Percentiles rank a stretch among this genome's conserved stretches.
These are phyloP conservation scores for Paramecium sonneborni DNA, from an alignment of 73 alveolate genomes.

Conservation along the genomic window DNA sequence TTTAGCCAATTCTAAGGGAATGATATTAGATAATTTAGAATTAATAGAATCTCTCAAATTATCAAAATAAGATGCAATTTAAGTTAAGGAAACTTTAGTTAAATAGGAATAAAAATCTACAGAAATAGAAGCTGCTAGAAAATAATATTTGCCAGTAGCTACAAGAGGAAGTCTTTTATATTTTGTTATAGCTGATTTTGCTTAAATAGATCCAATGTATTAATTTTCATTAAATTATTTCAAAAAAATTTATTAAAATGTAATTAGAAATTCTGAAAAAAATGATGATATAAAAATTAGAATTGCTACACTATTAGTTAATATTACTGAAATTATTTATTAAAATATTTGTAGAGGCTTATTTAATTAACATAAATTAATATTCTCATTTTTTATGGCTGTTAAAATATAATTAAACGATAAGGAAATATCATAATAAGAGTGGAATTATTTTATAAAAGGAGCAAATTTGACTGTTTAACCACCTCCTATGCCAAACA, in stretches of 20 bases:
- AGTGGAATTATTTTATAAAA: slow-evolving; percentile 92
- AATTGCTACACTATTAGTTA: slow-evolving; percentile 80
- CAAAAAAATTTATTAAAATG: slow-evolving; percentile 81
- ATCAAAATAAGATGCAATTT: slow-evolving; percentile 85
- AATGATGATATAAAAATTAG: slow-evolving; percentile 80
- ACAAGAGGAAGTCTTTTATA: slow-evolving; percentile 91
- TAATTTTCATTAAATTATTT: slow-evolving; percentile 93
- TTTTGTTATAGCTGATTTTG: slow-evolving; percentile 94
- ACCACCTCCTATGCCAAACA: slow-evolving; percentile 83
- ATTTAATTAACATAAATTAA: slow-evolving; percentile 92
- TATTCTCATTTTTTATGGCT: slow-evolving; percentile 91
- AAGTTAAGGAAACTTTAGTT: slow-evolving; percentile 81
- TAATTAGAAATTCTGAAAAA: slow-evolving; percentile 81
- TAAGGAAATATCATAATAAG: slow-evolving; percentile 77
- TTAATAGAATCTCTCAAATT: slow-evolving; percentile 85
- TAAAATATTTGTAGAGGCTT: slow-evolving; percentile 96
- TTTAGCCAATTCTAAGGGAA: slow-evolving; percentile 90
- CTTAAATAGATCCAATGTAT: slow-evolving; percentile 97
- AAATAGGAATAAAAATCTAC: slow-evolving; percentile 87
- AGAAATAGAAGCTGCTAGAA: slow-evolving; percentile 88
- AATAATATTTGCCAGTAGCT: slow-evolving; percentile 86
- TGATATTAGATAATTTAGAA: slow-evolving; percentile 90
- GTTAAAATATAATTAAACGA: slow-evolving; percentile 77
- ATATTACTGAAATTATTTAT: slow-evolving; percentile 89
- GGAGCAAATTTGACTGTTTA: slow-evolving; percentile 78